phyloP scores from a whole-genome alignment of 306 rosid species.

The Cucumis hystrix region DNA sequence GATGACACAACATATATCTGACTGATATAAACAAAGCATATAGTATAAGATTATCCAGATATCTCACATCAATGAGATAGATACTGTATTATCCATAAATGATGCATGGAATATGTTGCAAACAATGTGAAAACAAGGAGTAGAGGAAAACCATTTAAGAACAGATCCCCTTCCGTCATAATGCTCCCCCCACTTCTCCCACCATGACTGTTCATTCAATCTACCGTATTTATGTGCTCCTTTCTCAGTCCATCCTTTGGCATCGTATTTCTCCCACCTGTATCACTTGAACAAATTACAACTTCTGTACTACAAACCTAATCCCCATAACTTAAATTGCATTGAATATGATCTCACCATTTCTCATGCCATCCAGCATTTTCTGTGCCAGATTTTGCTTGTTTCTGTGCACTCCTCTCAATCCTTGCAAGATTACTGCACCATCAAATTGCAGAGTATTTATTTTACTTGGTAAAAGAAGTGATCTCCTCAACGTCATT shows the following conservation, averaged over 20 bases:
- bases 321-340: background rate
- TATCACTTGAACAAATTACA: constrained; percentile 13
- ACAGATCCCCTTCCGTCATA: constrained; percentile 97
- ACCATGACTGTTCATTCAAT: constrained; percentile 95
- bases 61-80: background rate
- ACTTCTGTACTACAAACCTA: background rate
- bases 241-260: constrained; percentile 98
- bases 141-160: constrained; percentile 66
- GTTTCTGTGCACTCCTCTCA: constrained; percentile 97
- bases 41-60: background rate
- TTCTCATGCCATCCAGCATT: constrained; percentile 98
- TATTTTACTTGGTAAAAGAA: background rate
- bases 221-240: constrained; percentile 96
- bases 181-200: constrained; percentile 99
- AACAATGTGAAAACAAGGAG: constrained; percentile 8
- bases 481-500: background rate
- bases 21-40: background rate
- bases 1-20: background rate
- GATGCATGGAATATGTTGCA: background rate
- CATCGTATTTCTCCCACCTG: constrained; percentile 99
- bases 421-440: constrained; percentile 85
- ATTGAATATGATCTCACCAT: constrained; percentile 44
- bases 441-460: constrained; percentile 13
- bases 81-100: background rate
- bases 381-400: constrained; percentile 91